Evolutionary conservation across 495 filamentous ascomycete genomes (phyloP), one percentile per base, ranked within the genome.

Genomic region (Hyaloscypha bicolor): DNA sequence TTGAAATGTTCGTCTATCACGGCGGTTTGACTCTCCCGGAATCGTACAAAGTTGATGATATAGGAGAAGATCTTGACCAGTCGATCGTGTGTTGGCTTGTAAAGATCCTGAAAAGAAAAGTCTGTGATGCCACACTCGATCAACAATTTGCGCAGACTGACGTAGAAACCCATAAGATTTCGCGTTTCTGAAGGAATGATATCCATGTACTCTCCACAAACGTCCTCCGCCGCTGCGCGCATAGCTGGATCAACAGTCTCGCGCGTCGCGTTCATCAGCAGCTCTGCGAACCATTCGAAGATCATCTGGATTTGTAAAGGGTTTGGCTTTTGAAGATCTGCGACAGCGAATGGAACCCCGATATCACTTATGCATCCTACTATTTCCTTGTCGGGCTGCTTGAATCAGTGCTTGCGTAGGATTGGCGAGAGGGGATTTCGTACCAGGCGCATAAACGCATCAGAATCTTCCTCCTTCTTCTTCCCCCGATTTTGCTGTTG

Each of bases 281-380:
- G 80, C 73, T 97, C 93, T 55, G 92, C 94, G 73, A 98, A 96
- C 91, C 92, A 96, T 85, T 99, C 95, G 67, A 97, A 94, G 39
- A 99, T 91, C 84, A 93, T 91, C 78, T 98, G 96, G 57, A 96
- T 93, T 71, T 96, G 92, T 63, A 93, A 87, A 12, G 96, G 89
- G 71, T 96, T 95, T 5, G 95, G 95, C 74, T 97, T 98, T 67
- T 93, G 87, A 42, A 99, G 84, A 79, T 99, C 95, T 68, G 91
- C 89, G n/a, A 90, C 80, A 2, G 86, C 90, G 77, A 97, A 97
- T 4, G 86, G 86, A 61, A 99, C 91, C 55, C 93, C 94, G 64
- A 98, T 95, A 75, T 98, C 95, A 77, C 88, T 94, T 81, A 99
- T 96, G 78, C 95, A 99, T 73, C 91, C 93, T 72, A 93, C 93